phyloP scores from a whole-genome alignment of 331 rosid species.

The Arachis monticola region DNA sequence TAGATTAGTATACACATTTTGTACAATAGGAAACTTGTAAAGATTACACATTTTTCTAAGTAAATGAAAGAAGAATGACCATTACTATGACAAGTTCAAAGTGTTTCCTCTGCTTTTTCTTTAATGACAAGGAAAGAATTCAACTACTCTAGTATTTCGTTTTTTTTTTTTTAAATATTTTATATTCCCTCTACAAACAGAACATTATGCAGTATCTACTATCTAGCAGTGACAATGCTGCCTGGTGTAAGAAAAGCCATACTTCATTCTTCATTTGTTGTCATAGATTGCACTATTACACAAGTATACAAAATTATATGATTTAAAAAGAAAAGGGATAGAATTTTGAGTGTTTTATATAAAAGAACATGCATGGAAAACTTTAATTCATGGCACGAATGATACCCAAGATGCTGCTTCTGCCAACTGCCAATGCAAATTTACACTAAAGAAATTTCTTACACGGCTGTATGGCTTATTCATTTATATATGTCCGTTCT shows the following conservation, averaged over 20 bases:
- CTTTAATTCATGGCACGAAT: not conserved
- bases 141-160: not conserved
- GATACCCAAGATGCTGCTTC: not conserved
- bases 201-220: not conserved
- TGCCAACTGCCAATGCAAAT: not conserved
- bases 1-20: conserved; percentile 16
- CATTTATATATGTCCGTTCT: too few relatives aligned
- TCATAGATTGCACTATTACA: not conserved
- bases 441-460: not conserved
- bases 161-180: not conserved
- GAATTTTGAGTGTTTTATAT: too few relatives aligned
- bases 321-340: too few relatives aligned
- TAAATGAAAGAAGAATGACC: not conserved
- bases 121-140: not conserved
- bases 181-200: conserved; percentile 1
- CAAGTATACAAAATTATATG: not conserved
- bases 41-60: not conserved
- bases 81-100: not conserved
- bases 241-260: not conserved
- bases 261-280: not conserved
- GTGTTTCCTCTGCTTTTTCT: not conserved
- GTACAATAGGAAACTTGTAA: not conserved
- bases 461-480: not conserved
- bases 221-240: not conserved
- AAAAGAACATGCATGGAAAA: not conserved